These are phyloP conservation scores for Cajanus cajan DNA, from an alignment of 306 rosid genomes.

Conservation along the genomic window DNA sequence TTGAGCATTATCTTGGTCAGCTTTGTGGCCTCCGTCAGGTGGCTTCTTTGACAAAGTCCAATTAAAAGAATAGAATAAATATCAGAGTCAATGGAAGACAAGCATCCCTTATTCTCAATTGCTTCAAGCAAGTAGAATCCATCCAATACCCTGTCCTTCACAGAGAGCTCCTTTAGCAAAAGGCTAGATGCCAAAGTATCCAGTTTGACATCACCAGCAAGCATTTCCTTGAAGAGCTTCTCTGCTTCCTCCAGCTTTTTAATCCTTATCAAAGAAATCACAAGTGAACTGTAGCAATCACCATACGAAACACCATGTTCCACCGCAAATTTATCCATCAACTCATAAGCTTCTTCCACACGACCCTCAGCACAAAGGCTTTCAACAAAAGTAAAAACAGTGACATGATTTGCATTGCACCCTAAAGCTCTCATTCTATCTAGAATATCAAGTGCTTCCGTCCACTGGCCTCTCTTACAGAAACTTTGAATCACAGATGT, in stretches of 20 bases:
- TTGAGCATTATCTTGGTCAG: slow-evolving; percentile 63
- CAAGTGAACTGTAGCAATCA: slow-evolving; percentile 70
- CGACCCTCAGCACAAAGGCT: slow-evolving; percentile 49
- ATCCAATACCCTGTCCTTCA: slow-evolving; percentile 51
- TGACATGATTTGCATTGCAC: slow-evolving; percentile 60
- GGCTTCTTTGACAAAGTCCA: slow-evolving; percentile 59
- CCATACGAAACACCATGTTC: slow-evolving; percentile 55
- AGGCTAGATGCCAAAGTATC: slow-evolving; percentile 62
- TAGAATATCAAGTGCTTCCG: slow-evolving; percentile 61
- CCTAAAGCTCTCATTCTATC: slow-evolving; percentile 73
- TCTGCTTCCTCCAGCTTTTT: slow-evolving; percentile 60
- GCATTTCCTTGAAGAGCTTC: slow-evolving; percentile 65
- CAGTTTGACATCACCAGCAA: slow-evolving; percentile 51
- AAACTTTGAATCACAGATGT: slow-evolving; percentile 71
- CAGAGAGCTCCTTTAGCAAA: slow-evolving; percentile 60
- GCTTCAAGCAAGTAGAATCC: slow-evolving; percentile 63
- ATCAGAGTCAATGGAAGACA: slow-evolving; percentile 60
- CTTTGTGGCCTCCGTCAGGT: slow-evolving; percentile 54
- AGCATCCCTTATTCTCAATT: slow-evolving; percentile 52
- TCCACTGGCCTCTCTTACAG: slow-evolving; percentile 53
- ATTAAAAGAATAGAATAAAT: slow-evolving; percentile 56
- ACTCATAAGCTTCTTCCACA: slow-evolving; percentile 56
- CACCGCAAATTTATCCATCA: slow-evolving; percentile 53
- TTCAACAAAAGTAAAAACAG: slow-evolving; percentile 53
- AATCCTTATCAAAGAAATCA: slow-evolving; percentile 53